These are phyloP conservation scores for Acacia acuminata DNA, from an alignment of 306 rosid species.

Conservation along the genomic window DNA sequence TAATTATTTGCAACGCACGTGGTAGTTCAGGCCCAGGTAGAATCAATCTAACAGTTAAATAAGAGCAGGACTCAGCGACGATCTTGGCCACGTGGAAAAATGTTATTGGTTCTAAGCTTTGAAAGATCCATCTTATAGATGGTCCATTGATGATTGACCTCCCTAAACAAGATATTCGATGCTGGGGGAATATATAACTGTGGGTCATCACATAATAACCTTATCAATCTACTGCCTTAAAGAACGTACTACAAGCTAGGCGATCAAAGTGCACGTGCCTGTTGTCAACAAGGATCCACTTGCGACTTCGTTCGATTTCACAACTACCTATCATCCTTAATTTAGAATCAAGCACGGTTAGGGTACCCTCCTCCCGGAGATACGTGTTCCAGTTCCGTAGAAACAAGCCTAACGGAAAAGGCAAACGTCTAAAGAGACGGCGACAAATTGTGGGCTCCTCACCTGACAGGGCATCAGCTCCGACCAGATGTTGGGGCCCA, in stretches of 20 bases:
- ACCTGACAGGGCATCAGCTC: neutral
- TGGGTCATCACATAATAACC: neutral
- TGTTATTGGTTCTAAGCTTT: slow-evolving; percentile 1
- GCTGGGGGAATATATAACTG: neutral
- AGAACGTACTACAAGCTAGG: neutral
- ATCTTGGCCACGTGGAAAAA: neutral
- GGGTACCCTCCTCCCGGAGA: slow-evolving; percentile 7
- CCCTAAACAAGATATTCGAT: neutral
- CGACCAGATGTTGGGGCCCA: neutral
- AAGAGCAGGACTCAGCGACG: neutral
- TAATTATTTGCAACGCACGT: slow-evolving; percentile 40
- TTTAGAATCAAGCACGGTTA: neutral
- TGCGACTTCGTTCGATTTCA: neutral
- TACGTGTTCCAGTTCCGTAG: neutral
- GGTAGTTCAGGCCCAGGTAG: slow-evolving; percentile 31
- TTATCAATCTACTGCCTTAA: neutral
- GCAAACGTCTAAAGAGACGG: slow-evolving; percentile 6
- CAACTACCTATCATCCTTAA: neutral
- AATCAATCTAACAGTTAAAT: slow-evolving; percentile 23
- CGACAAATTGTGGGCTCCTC: slow-evolving; percentile 47
- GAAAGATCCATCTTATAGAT: slow-evolving; percentile 6
- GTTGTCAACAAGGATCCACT: neutral
- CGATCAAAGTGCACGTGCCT: neutral
- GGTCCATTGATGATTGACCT: slow-evolving; percentile 30
- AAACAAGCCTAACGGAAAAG: neutral